A percentile compares a stretch with the other conserved stretches of the same genome.
Conservation (phyloP, 805 yeast species). For the Hanseniaspora mollemarum region DNA sequence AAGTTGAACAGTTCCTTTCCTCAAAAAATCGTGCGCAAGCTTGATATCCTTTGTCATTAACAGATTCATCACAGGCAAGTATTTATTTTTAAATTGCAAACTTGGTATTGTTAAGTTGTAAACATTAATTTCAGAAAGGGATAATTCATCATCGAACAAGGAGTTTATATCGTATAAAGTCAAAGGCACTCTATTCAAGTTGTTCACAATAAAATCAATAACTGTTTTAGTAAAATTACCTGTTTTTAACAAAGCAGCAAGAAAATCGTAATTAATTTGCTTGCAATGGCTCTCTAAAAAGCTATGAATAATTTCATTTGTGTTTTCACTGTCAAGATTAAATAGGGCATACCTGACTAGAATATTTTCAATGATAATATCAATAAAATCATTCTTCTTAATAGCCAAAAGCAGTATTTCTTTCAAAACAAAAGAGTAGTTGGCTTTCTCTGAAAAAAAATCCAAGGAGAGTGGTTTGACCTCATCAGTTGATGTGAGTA, state of each 20-base stretch:
- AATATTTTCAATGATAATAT: not conserved
- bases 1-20: conserved; percentile 4
- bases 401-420: not conserved
- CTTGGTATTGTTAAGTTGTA: not conserved
- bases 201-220: not conserved
- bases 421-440: not conserved
- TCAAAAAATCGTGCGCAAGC: not conserved
- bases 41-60: conserved; percentile 6
- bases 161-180: conserved; percentile 9
- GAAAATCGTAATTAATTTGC: not conserved
- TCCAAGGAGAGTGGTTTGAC: not conserved
- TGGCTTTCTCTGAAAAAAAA: not conserved
- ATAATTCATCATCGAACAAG: not conserved
- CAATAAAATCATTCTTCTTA: not conserved
- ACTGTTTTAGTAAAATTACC: not conserved
- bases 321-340: not conserved
- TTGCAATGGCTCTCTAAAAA: not conserved
- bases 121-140: not conserved
- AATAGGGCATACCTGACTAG: not conserved
- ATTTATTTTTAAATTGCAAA: not conserved
- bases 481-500: not conserved
- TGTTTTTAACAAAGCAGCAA: not conserved
- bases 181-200: not conserved
- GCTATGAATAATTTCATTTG: not conserved
- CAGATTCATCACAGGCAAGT: conserved; percentile 1